Evolutionary conservation across 2,329 filamentous ascomycete genomes (phyloP).

Genomic region (Colletotrichum nymphaeae): DNA sequence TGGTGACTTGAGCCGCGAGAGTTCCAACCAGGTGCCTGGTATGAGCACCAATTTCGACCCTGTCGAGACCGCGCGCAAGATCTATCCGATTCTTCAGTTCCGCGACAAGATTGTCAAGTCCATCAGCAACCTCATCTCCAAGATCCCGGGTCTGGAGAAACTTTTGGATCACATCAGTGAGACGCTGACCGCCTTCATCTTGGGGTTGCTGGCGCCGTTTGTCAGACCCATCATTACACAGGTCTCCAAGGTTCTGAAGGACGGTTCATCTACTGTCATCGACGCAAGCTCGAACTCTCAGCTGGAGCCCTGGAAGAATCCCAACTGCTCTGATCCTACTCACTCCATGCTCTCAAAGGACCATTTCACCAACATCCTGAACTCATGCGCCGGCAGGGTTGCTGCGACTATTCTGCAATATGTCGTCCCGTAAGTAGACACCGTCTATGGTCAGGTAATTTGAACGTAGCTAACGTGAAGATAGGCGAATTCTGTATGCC

Average conservation of each 20-base stretch:
- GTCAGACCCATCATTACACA: constrained; percentile 90
- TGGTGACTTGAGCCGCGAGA: constrained; percentile 52
- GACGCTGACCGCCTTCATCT: constrained; percentile 89
- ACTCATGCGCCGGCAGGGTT: constrained; percentile 80
- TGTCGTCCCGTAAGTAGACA: constrained; percentile 75
- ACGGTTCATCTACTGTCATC: constrained; percentile 81
- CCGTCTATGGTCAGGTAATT: neutral
- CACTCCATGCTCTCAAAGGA: constrained; percentile 88
- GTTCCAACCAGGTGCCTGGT: constrained; percentile 73
- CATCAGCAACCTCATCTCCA: constrained; percentile 87
- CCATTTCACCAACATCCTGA: constrained; percentile 83
- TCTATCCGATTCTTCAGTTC: constrained; percentile 95
- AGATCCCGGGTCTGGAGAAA: constrained; percentile 89
- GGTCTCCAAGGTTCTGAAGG: constrained; percentile 86
- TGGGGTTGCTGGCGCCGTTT: constrained; percentile 91
- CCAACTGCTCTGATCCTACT: constrained; percentile 80
- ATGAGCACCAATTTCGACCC: constrained; percentile 84
- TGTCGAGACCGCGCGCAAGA: constrained; percentile 79
- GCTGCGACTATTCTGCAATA: constrained; percentile 85
- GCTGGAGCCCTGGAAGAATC: constrained; percentile 83
- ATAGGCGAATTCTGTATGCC: constrained; percentile 83
- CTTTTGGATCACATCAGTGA: constrained; percentile 96
- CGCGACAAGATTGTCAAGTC: constrained; percentile 92
- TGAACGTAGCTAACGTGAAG: constrained; percentile 37
- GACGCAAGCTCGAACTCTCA: constrained; percentile 78